Base-by-base conservation (phyloP, 108 stramenopile species). In the Stephanodiscus triporus region DNA sequence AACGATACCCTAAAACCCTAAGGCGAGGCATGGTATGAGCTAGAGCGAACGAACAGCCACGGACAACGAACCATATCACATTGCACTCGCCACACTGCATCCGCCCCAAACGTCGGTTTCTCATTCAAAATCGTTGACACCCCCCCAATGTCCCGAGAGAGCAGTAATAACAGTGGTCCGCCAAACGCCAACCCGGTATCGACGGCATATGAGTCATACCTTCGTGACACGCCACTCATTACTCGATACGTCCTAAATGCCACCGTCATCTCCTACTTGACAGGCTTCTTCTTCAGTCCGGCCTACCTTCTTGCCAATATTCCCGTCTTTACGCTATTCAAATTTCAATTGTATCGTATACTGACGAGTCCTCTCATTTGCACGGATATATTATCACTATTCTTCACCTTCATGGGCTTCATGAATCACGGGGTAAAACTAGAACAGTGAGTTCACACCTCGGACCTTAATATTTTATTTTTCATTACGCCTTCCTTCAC, bases 281-380 rank as follows among this genome's bases (percentile, higher is more conserved):
- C 87, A 9, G 68, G 69, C 49, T 91, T 90, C 75, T 58, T 87
- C 19, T 67, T 86, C 61, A 81, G 82, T 66, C 80, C 84, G 13
- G 47, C 81, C 27, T 83, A 67, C 43, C 78, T 81, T 20, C 67
- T 91, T 30, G 88, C 87, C 42, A 91, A 88, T 56, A 91, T 90
- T 59, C 94, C 94, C 13, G 43, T 83, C 32, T 91, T 85, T 60
- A 86, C 89, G 3, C 42, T 95, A 16, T 81, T 82, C 58, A 80
- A 83, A 76, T 88, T 90, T 53, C 88, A 95, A 69, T 26, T 95
- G 42, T 95, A 95, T 65, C 79, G 94, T 14, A 66, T 92, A n/a
- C 0, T 95, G 23, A 78, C 88, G 17, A 88, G 86, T 62, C 87
- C 91, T 0, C 75, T 95, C 7, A 58, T 92, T 9, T 91, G 91